Base-by-base conservation (phyloP, 495 filamentous ascomycete species). In the Podospora sp. region DNA sequence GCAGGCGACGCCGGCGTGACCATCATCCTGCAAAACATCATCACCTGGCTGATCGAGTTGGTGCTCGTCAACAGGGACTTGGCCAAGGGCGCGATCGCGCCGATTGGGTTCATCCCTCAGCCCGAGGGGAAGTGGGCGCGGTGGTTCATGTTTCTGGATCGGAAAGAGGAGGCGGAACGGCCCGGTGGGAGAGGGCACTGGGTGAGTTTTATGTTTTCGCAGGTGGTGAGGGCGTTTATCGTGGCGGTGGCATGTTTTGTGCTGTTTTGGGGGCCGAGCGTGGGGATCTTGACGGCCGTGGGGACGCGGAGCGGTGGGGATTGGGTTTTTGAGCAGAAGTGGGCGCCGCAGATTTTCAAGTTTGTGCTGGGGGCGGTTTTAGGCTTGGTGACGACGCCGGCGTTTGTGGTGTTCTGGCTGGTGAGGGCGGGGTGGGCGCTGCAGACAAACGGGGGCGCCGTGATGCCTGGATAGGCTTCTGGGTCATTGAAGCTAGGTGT, bases 281-380 rank as follows among this genome's bases (percentile, higher is more conserved):
- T 80, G 21, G 76, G 77, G 21, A 62, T 73, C 7, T 50, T 79
- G 29, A 73, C 68, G 25, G 61, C 63, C 0, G 66, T 71, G 6
- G 78, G 78, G 11, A 67, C n/a, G 29, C 59, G 22, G 49, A 52
- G 40, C 14, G 72, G 72, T 49, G 69, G 73, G 35, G 81, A 83
- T 60, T 84, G 76, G 73, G 77, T 76, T 25, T 84, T 74, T 62
- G 65, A 70, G 36, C 57, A 62, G 21, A 74, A 65, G 61, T 84
- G 81, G 81, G 68, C 73, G 64, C 80, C 78, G 27, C 62, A 80
- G 68, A 52, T 83, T 40, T 83, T 80, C 57, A 83, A 83, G 71
- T 59, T 76, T 27, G 60, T 83, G 36, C 71, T 76, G 59, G 80
- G 80, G 65, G 78, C 69, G 29, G 67, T 77, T 62, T 65, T 82